Evolutionary conservation across 2,329 filamentous ascomycete genomes (phyloP).

Genomic region (Bipolaris cookei): DNA sequence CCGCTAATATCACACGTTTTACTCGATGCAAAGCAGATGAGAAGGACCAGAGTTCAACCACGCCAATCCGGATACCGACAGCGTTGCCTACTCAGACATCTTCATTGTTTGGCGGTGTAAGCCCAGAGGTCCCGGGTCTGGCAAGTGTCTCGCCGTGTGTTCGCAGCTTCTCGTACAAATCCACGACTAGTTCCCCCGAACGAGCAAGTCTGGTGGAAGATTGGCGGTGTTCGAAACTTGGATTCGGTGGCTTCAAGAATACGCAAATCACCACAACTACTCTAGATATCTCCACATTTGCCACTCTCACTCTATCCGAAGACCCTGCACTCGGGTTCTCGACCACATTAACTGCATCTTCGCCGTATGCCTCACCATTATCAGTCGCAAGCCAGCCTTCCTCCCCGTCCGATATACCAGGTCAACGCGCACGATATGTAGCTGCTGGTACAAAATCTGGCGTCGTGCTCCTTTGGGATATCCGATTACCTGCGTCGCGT

Average conservation of each 20-base stretch:
- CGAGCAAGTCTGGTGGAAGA: constrained; percentile 58
- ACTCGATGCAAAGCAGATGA: constrained; percentile 59
- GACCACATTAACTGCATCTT: constrained; percentile 60
- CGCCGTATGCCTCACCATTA: constrained; percentile 60
- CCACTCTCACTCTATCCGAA: constrained; percentile 74
- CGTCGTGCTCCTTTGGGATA: constrained; percentile 82
- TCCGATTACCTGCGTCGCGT: constrained; percentile 68
- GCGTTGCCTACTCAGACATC: constrained; percentile 25
- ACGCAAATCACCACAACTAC: constrained; percentile 72
- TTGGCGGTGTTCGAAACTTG: constrained; percentile 69
- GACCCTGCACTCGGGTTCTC: constrained; percentile 73
- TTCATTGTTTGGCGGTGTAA: constrained; percentile 61
- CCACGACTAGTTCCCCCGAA: constrained; percentile 48
- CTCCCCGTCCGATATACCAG: constrained; percentile 71
- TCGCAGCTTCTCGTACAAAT: constrained; percentile 43
- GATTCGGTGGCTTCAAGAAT: constrained; percentile 65
- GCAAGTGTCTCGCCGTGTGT: constrained; percentile 25
- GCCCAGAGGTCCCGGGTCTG: constrained; percentile 35
- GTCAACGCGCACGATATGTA: constrained; percentile 80
- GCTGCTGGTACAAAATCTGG: constrained; percentile 82
- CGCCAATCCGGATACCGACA: constrained; percentile 25
- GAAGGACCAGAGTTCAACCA: constrained; percentile 29
- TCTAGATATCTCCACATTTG: constrained; percentile 76
- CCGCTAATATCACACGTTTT: constrained; percentile 62
- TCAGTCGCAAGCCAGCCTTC: constrained; percentile 55